Percentiles rank a stretch among this genome's conserved stretches.
These are phyloP conservation scores for Colletotrichum noveboracense DNA, from an alignment of 2,329 filamentous ascomycete genomes.

Conservation along the genomic window DNA sequence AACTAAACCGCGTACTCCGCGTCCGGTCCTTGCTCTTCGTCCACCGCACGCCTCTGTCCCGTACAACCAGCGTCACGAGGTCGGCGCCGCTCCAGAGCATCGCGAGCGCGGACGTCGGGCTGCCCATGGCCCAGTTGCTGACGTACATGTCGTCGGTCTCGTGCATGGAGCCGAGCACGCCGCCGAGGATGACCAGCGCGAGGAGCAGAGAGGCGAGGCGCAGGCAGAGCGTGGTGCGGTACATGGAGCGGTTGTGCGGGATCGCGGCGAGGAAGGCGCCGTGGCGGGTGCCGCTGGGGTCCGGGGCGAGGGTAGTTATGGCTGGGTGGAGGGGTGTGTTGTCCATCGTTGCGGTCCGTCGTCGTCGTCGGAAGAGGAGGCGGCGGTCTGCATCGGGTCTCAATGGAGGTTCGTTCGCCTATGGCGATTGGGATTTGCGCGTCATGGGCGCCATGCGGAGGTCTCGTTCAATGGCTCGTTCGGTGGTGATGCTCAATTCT, in stretches of 20 bases:
- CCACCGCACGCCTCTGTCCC: conserved; percentile 9
- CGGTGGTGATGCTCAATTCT: neutral
- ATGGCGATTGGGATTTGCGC: neutral
- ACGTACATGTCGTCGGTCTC: neutral
- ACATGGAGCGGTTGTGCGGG: conserved; percentile 20
- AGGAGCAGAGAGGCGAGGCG: conserved; percentile 10
- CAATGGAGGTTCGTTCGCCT: neutral
- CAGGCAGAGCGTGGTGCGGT: conserved; percentile 7
- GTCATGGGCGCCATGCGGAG: neutral
- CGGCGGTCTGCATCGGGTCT: neutral
- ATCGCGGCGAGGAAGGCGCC: conserved; percentile 20
- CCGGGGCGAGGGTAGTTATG: neutral
- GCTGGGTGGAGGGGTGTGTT: conserved; percentile 18
- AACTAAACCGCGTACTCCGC: conserved; percentile 7
- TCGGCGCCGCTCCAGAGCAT: conserved; percentile 9
- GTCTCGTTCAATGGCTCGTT: neutral
- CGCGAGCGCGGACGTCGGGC: neutral
- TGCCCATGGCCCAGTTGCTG: neutral
- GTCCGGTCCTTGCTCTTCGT: neutral
- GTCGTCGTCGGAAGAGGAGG: neutral
- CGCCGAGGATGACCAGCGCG: conserved; percentile 4
- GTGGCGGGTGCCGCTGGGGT: neutral
- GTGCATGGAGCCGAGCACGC: neutral
- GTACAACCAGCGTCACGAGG: neutral
- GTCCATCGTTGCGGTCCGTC: conserved; percentile 11